Conservation (phyloP, 2,329 filamentous ascomycete species). For the Fusarium gaditjirri region DNA sequence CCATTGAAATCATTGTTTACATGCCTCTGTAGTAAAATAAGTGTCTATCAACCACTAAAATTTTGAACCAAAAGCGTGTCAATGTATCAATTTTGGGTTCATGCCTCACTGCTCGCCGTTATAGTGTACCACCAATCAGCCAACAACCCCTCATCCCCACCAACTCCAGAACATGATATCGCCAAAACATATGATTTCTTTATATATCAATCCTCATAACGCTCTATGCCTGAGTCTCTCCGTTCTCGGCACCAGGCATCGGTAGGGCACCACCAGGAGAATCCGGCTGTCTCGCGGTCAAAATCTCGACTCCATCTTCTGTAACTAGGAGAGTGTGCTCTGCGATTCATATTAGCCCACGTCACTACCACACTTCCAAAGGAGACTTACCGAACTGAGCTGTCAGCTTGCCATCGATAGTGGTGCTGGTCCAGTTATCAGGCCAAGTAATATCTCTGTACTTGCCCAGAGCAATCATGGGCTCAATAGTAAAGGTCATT, state of each 20-base stretch:
- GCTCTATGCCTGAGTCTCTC: slow-evolving; percentile 24
- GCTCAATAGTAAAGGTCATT: slow-evolving; percentile 99
- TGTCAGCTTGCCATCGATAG: slow-evolving; percentile 86
- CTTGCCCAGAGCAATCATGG: slow-evolving; percentile 94
- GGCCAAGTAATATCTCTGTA: slow-evolving; percentile 97
- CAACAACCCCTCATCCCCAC: slow-evolving; percentile 18
- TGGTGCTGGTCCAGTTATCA: slow-evolving; percentile 98
- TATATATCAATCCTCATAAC: slow-evolving; percentile 3
- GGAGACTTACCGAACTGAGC: slow-evolving; percentile 84
- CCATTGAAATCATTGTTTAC: slow-evolving; percentile 17
- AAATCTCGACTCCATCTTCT: slow-evolving; percentile 81
- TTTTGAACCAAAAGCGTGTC: not conserved
- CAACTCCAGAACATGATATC: slow-evolving; percentile 23
- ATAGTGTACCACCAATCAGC: slow-evolving; percentile 8
- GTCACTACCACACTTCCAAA: too few species aligned
- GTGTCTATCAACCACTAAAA: not conserved
- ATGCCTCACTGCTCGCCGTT: not conserved
- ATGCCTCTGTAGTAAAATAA: not conserved
- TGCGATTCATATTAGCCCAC: slow-evolving; percentile 46
- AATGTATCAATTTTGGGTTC: slow-evolving; percentile 9
- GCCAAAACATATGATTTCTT: slow-evolving; percentile 9
- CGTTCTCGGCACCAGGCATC: slow-evolving; percentile 56
- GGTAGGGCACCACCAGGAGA: slow-evolving; percentile 80
- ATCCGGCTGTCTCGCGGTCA: slow-evolving; percentile 77
- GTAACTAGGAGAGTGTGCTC: slow-evolving; percentile 89